Base-by-base conservation (phyloP, 1,139 yeast genomes). In the Debaryomyces psychrophilus region DNA sequence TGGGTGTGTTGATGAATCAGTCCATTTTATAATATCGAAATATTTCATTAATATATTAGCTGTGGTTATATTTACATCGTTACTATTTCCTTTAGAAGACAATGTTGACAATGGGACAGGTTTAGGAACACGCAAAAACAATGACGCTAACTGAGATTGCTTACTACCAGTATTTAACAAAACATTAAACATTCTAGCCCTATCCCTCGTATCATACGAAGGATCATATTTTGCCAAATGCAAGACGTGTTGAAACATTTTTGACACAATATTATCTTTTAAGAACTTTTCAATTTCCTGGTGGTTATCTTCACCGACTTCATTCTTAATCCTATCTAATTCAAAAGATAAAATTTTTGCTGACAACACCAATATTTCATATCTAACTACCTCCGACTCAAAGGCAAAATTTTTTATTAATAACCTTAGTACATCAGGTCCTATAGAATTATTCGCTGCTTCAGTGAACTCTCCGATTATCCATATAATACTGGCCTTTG, bases 401-500 rank as follows among this genome's bases (percentile, higher is more conserved):
- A 66, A 58, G 0, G 84, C 70, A 62, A 87, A 88, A 2, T 61
- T 65, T 36, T 74, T 74, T n/a, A 85, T 66, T 36, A 87, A 65
- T 7, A 68, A 65, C 44, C 97, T 74, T 47, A 90, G 69, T 1
- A 90, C 81, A 62, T 93, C 97, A 0, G 95, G 95, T 0, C 90
- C 90, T 40, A 87, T 74, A 20, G 60, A 44, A 41, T 73, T 73
- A 7, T 65, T 57, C 8, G 69, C 64, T n/a, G 64, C 60, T 37
- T 65, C 71, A 0, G 79, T 67, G 58, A 87, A 85, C 59, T 93
- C 98, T 2, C 98, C 97, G 38, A 93, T 80, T 9, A 92, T 76
- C 98, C 98, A 95, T 14, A 93, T 77, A 17, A 90, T 83, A 46
- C 95, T 87, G 1, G 96, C 90, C 53, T 84, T 81, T 0, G 98